Conservation (phyloP, 352 stramenopile species). For the Phytophthora agathidicida region DNA sequence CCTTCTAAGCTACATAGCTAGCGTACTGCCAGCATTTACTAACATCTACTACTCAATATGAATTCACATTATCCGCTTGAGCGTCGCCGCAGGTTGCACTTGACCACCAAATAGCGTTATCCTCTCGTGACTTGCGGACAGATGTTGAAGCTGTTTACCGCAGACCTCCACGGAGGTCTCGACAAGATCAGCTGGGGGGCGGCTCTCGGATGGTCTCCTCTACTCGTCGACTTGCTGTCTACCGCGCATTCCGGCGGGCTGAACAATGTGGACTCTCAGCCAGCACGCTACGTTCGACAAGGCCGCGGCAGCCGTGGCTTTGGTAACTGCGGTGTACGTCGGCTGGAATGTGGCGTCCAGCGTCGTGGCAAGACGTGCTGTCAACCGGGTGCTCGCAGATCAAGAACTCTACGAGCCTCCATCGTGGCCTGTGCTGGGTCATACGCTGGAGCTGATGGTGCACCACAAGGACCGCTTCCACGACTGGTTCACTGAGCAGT, state of each 20-base stretch:
- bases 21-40: background rate
- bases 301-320: background rate
- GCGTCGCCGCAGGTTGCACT: background rate
- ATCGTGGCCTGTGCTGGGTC: slow-evolving; percentile 39
- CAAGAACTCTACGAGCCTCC: slow-evolving; percentile 22
- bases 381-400: slow-evolving; percentile 14
- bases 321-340: slow-evolving; percentile 16
- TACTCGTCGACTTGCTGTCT: slow-evolving; percentile 2
- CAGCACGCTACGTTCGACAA: slow-evolving; percentile 16
- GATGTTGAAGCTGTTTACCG: slow-evolving; percentile 11
- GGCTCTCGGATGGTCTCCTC: slow-evolving; percentile 1
- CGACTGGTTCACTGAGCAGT: slow-evolving; percentile 61
- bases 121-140: background rate
- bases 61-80: slow-evolving; percentile 3
- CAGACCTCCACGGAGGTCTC: slow-evolving; percentile 15
- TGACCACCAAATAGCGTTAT: slow-evolving; percentile 2
- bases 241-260: slow-evolving; percentile 7
- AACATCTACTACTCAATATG: background rate
- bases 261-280: slow-evolving; percentile 13
- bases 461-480: slow-evolving; percentile 45
- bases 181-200: slow-evolving; percentile 7
- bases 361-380: background rate
- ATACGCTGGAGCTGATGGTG: slow-evolving; percentile 34
- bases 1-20: slow-evolving; percentile 34
- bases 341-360: slow-evolving; percentile 13